phyloP scores from a whole-genome alignment of 495 filamentous ascomycete species.

The Penicillium arizonense region DNA sequence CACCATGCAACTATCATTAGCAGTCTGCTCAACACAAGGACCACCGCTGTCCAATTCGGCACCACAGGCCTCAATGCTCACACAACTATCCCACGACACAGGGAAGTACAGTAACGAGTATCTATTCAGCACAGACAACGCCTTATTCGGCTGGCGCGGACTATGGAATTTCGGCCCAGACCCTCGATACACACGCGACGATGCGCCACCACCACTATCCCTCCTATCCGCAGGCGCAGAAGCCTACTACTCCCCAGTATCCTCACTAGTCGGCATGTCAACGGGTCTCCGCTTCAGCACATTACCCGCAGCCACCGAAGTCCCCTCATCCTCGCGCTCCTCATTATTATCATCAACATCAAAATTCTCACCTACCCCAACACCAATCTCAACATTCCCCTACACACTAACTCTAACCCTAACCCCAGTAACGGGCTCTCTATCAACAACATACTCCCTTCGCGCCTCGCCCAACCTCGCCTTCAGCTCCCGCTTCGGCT shows the following conservation, averaged over 20 bases:
- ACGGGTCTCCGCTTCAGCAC: constrained; percentile 87
- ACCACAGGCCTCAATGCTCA: constrained; percentile 55
- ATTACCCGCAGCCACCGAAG: constrained; percentile 76
- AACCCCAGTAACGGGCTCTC: constrained; percentile 88
- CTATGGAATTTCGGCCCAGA: constrained; percentile 94
- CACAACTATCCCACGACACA: constrained; percentile 80
- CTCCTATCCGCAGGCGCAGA: constrained; percentile 83
- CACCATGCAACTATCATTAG: constrained; percentile 74
- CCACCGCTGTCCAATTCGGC: constrained; percentile 42
- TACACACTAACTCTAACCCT: constrained; percentile 89
- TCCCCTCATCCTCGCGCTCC: constrained; percentile 18
- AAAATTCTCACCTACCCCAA: constrained; percentile 17
- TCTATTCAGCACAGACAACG: constrained; percentile 88
- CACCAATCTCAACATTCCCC: constrained; percentile 60
- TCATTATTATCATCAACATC: constrained; percentile 24
- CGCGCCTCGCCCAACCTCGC: constrained; percentile 77
- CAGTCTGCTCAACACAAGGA: constrained; percentile 73
- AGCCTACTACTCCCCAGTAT: constrained; percentile 88
- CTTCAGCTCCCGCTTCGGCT: constrained; percentile 87
- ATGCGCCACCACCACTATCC: constrained; percentile 27
- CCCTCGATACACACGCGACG: constrained; percentile 44
- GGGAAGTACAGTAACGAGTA: constrained; percentile 90
- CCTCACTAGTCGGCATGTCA: constrained; percentile 82
- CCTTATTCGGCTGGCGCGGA: constrained; percentile 80
- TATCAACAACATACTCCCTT: constrained; percentile 87